These are phyloP conservation scores for Ogataea henricii DNA, from an alignment of 805 yeast genomes.

Conservation along the genomic window DNA sequence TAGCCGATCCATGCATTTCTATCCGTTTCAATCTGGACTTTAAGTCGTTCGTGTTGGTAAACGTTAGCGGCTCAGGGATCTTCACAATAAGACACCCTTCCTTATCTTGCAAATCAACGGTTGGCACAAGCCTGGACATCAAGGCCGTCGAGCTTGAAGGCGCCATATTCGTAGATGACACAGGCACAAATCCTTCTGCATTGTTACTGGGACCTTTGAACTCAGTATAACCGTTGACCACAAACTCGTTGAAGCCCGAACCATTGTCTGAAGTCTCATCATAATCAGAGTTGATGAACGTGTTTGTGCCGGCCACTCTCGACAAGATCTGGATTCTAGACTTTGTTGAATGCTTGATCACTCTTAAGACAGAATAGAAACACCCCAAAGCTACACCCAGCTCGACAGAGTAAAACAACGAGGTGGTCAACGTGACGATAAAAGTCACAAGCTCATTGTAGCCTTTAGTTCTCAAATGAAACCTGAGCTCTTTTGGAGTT, in stretches of 20 bases:
- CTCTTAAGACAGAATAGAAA: constrained; percentile 74
- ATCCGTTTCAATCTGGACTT: constrained; percentile 65
- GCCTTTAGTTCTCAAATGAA: constrained; percentile 74
- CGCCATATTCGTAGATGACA: constrained; percentile 9
- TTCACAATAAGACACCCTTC: constrained; percentile 78
- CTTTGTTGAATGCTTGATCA: constrained; percentile 74
- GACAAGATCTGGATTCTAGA: constrained; percentile 86
- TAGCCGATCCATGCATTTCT: constrained; percentile 75
- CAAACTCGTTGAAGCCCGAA: constrained; percentile 16
- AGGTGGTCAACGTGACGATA: constrained; percentile 59
- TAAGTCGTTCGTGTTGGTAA: constrained; percentile 81
- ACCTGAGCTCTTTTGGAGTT: constrained; percentile 73
- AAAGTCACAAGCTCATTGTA: constrained; percentile 75
- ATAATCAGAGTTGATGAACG: constrained; percentile 72
- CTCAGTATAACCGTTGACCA: constrained; percentile 32
- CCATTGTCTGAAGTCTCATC: constrained; percentile 24
- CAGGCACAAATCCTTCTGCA: background rate
- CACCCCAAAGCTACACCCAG: constrained; percentile 90
- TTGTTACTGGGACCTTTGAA: constrained; percentile 9
- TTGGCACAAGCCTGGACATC: background rate
- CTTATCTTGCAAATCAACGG: constrained; percentile 43
- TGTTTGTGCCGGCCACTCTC: constrained; percentile 59
- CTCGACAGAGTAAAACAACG: constrained; percentile 78
- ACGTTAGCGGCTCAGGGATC: constrained; percentile 86
- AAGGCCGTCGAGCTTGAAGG: constrained; percentile 1